A percentile compares a stretch with the other conserved stretches of the same genome.
Conservation (phyloP, 2,329 filamentous ascomycete species). For the Passalora sequoiae region DNA sequence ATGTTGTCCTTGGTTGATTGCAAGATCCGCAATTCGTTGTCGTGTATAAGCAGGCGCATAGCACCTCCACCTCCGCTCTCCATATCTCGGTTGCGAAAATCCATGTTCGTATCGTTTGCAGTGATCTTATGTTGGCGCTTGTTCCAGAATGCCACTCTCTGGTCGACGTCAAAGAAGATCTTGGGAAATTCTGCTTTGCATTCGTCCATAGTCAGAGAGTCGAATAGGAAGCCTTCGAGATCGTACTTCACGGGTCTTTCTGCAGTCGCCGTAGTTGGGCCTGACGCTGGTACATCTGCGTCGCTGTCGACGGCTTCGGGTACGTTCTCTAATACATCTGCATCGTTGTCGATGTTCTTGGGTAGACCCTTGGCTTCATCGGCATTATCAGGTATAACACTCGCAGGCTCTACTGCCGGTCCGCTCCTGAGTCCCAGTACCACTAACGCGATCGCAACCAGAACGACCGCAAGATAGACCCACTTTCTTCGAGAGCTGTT, state of each 20-base stretch:
- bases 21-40: conserved; percentile 19
- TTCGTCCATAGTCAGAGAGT: conserved; percentile 18
- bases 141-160: conserved; percentile 25
- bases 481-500: neutral
- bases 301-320: conserved; percentile 17
- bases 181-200: conserved; percentile 50
- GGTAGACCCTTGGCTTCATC: neutral
- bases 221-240: neutral
- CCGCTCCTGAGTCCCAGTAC: neutral
- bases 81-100: conserved; percentile 19
- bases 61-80: conserved; percentile 14
- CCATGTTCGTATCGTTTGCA: conserved; percentile 15
- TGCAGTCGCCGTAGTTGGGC: conserved; percentile 19
- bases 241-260: too few relatives aligned
- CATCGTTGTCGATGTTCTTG: neutral
- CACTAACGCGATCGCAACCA: neutral
- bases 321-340: conserved; percentile 12
- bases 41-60: conserved; percentile 17
- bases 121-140: conserved; percentile 11
- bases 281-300: conserved; percentile 10
- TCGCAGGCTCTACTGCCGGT: neutral
- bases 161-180: conserved; percentile 41
- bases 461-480: neutral
- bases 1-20: conserved; percentile 16
- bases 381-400: neutral